phyloP scores from a whole-genome alignment of 306 rosid genomes.

The Canavalia ensiformis region DNA sequence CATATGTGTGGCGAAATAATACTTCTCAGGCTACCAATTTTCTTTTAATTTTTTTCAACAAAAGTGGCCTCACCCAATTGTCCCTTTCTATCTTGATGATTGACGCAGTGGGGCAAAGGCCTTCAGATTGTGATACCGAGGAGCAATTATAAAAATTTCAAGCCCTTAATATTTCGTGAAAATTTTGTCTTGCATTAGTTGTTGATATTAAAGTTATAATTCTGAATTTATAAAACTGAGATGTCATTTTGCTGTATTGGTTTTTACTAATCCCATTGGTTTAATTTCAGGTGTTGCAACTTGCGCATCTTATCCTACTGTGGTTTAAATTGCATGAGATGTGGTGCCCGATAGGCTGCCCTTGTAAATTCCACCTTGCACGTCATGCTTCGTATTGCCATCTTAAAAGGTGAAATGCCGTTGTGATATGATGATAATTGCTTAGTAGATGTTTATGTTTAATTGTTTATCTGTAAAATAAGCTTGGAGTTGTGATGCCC shows the following conservation, averaged over 20 bases:
- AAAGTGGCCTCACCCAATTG: slow-evolving; percentile 1
- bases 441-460: slow-evolving; percentile 24
- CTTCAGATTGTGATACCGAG: slow-evolving; percentile 14
- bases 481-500: slow-evolving; percentile 3
- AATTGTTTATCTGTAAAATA: slow-evolving; percentile 41
- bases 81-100: slow-evolving; percentile 8
- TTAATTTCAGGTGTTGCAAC: slow-evolving; percentile 84
- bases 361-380: slow-evolving; percentile 36
- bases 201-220: background rate
- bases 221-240: slow-evolving; percentile 18
- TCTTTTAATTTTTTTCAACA: background rate
- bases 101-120: background rate
- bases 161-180: background rate
- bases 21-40: background rate
- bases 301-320: slow-evolving; percentile 91
- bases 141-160: slow-evolving; percentile 2
- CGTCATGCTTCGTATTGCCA: slow-evolving; percentile 29
- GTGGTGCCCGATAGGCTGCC: slow-evolving; percentile 25
- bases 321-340: slow-evolving; percentile 55
- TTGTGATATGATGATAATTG: slow-evolving; percentile 29
- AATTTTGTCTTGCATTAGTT: slow-evolving; percentile 18
- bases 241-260: slow-evolving; percentile 24
- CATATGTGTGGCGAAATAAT: background rate
- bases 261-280: slow-evolving; percentile 38
- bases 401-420: slow-evolving; percentile 37